Base-by-base conservation (phyloP, 2,329 filamentous ascomycete species). In the Trichoderma lentiforme region DNA sequence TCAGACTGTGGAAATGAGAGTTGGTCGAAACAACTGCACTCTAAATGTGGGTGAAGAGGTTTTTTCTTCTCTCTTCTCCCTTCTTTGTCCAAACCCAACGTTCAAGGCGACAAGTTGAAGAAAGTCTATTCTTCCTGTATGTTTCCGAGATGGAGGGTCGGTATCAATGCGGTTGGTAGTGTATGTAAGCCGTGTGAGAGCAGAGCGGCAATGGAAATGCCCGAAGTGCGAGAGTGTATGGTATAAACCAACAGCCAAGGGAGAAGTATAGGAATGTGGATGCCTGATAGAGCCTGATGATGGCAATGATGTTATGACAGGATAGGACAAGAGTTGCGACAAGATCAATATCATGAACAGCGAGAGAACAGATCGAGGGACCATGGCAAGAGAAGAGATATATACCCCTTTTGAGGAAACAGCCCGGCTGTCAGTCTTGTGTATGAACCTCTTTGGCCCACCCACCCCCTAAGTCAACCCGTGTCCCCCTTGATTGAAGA, bases 221-320 rank as follows among this genome's bases (percentile, higher is more conserved):
- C 28, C 61, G 58, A 62, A 30, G 60, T 56, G 36, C 30, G 56
- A 9, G 32, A 47, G 30, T 32, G 58, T 14, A 60, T 63, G 67
- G 39, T 57, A 64, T 56, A 71, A 66, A 32, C 68, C 66, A 69
- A 69, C 66, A 69, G 39, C 66, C 34, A 58, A 68, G 53, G 47
- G 56, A 53, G 56, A 21, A 61, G 56, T 53, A 58, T 34, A 58
- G 53, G 65, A 68, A 58, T 68, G 53, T 14, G 18, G 15, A 5
- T 39, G 66, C 36, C 12, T 14, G 57, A n/a, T 24, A 36, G 28
- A 30, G 56, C 26, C 9, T 18, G 30, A 39, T 61, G 24, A 28
- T 53, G 64, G 18, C n/a, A 11, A 21, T 21, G n/a, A n/a, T 18
- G 64, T 58, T 36, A 53, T 32, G 57, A 62, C 2, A 43, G n/a